phyloP scores from a whole-genome alignment of 257 asterid genomes.

The Rhazya stricta region DNA sequence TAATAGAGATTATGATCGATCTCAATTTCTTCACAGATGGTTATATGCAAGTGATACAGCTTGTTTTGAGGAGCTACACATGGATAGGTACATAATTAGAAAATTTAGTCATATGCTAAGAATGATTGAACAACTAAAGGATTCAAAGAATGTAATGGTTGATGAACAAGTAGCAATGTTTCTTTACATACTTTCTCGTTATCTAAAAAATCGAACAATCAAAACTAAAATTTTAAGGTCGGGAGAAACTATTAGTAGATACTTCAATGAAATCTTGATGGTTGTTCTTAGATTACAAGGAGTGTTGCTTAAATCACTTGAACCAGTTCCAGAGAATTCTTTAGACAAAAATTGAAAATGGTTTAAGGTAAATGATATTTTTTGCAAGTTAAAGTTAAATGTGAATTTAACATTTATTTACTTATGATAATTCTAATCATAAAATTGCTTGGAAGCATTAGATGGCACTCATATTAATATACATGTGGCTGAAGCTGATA shows the following conservation, averaged over 20 bases:
- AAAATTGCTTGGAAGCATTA: constrained; percentile 5
- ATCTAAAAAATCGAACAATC: neutral
- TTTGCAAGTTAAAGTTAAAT: neutral
- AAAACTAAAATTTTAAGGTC: neutral
- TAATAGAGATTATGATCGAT: neutral
- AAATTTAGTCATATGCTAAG: no score
- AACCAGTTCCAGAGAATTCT: neutral
- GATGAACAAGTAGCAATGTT: neutral
- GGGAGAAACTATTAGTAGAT: neutral
- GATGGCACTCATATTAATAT: neutral
- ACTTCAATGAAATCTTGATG: neutral
- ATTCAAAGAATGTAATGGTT: neutral
- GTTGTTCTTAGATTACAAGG: neutral
- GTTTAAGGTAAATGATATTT: neutral
- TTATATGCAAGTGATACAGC: no score
- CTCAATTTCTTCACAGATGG: neutral
- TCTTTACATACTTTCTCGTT: neutral
- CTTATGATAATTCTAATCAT: neutral
- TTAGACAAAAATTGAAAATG: neutral
- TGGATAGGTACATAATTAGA: no score
- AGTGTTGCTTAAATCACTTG: neutral
- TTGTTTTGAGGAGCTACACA: no score
- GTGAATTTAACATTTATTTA: neutral
- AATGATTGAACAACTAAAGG: no score
- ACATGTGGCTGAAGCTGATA: neutral